Conservation (phyloP, 1,139 yeast genomes). For the Lodderomyces theae region DNA sequence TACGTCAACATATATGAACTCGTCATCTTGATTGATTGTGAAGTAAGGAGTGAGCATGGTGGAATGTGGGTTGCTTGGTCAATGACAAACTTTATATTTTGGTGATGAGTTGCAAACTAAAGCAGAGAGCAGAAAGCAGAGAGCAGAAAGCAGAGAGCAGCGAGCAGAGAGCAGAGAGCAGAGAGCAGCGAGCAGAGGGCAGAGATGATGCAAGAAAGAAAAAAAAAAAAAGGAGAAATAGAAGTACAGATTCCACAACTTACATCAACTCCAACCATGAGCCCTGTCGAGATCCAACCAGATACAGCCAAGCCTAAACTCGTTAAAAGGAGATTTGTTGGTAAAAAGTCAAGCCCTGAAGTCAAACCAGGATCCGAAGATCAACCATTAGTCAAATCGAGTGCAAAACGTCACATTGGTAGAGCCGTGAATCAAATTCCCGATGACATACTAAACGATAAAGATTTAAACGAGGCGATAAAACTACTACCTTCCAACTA, state of each 20-base stretch:
- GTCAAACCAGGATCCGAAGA: neutral
- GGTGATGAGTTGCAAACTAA: too few species aligned
- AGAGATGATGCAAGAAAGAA: constrained; percentile 5
- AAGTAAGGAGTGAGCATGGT: constrained; percentile 86
- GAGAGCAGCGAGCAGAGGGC: too few species aligned
- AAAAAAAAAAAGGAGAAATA: neutral
- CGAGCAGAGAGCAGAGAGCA: too few species aligned
- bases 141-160: too few species aligned
- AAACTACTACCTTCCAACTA: constrained; percentile 82
- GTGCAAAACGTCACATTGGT: constrained; percentile 32
- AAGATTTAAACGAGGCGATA: constrained; percentile 78
- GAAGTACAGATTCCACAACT: too few species aligned
- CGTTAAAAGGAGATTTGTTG: constrained; percentile 35
- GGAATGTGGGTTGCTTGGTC: neutral
- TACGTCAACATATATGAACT: constrained; percentile 57
- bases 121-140: too few species aligned
- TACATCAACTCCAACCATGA: constrained; percentile 6
- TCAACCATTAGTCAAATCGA: constrained; percentile 20
- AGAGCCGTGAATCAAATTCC: constrained; percentile 90
- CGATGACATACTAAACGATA: constrained; percentile 72
- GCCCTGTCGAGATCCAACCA: constrained; percentile 10
- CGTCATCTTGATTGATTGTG: constrained; percentile 72
- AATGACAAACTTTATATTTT: neutral
- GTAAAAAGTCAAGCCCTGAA: constrained; percentile 23
- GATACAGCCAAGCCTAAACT: constrained; percentile 9